Evolutionary conservation across 257 asterid genomes (phyloP).

Genomic region (Handroanthus guayacan): DNA sequence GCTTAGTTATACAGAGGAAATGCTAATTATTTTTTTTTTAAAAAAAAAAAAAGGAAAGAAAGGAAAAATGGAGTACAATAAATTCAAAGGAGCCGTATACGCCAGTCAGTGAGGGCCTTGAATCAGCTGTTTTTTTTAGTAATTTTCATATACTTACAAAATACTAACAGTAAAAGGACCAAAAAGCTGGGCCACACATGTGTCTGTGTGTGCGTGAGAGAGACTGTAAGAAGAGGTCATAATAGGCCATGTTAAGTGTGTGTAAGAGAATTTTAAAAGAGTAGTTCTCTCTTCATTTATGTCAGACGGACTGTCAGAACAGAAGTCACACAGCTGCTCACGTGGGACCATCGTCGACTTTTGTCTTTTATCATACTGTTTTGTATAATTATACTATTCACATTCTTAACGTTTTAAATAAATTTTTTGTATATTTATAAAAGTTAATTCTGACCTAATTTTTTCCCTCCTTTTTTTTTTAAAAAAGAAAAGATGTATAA

Average conservation of each 20-base stretch:
- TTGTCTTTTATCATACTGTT: not conserved
- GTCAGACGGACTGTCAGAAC: constrained; percentile 2
- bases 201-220: not conserved
- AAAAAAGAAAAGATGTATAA: no score
- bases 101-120: no score
- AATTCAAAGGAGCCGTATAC: no score
- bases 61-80: no score
- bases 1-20: no score
- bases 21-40: no score
- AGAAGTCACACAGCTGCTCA: constrained; percentile 4
- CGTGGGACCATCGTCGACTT: constrained; percentile 24
- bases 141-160: not conserved
- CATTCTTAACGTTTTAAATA: no score
- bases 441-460: no score
- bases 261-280: constrained; percentile 1
- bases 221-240: not conserved
- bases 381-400: not conserved
- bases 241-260: not conserved
- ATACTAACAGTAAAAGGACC: not conserved
- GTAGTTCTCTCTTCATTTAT: not conserved
- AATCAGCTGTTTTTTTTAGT: no score
- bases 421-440: no score
- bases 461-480: no score
- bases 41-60: no score
- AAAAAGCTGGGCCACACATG: constrained; percentile 12